A percentile compares a stretch with the other conserved stretches of the same genome.
Evolutionary conservation across 441 rosid species (phyloP).

Genomic region (Biscutella laevigata): DNA sequence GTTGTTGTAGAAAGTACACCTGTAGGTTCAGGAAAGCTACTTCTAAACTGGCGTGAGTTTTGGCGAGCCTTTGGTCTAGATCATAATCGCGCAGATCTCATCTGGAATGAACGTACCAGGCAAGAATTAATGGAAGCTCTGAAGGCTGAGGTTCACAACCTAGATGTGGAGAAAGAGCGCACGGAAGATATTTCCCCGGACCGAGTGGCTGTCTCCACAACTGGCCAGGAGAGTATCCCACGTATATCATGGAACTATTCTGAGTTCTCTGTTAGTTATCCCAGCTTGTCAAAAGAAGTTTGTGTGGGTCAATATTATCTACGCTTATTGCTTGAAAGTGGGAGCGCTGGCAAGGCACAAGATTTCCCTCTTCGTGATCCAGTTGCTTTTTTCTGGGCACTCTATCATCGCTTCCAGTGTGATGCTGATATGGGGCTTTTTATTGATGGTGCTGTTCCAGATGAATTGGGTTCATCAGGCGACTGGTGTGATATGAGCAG

Average conservation of each 20-base stretch:
- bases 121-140: conserved; percentile 96
- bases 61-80: conserved; percentile 99
- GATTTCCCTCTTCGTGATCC: conserved; percentile 99
- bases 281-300: conserved; percentile 96
- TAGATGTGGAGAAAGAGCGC: conserved; percentile 96
- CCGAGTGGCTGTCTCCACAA: conserved; percentile 36
- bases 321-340: conserved; percentile 94
- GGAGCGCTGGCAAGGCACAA: conserved; percentile 84
- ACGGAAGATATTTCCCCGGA: conserved; percentile 93
- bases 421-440: conserved; percentile 98
- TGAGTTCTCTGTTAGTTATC: conserved; percentile 83
- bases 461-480: conserved; percentile 93
- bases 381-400: conserved; percentile 94
- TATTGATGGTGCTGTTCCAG: conserved; percentile 90
- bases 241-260: conserved; percentile 98
- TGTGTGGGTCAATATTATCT: conserved; percentile 99
- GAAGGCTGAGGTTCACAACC: conserved; percentile 95
- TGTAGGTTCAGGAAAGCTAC: conserved; percentile 95
- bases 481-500: conserved; percentile 99
- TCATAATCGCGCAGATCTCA: conserved; percentile 98
- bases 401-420: conserved; percentile 96
- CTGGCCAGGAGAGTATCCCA: conserved; percentile 73
- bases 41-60: conserved; percentile 93
- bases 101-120: conserved; percentile 98
- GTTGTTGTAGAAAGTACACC: conserved; percentile 92